A percentile compares a stretch with the other conserved stretches of the same genome.
phyloP scores from a whole-genome alignment of 345 rosid species.

The Hibiscus tridactylites region DNA sequence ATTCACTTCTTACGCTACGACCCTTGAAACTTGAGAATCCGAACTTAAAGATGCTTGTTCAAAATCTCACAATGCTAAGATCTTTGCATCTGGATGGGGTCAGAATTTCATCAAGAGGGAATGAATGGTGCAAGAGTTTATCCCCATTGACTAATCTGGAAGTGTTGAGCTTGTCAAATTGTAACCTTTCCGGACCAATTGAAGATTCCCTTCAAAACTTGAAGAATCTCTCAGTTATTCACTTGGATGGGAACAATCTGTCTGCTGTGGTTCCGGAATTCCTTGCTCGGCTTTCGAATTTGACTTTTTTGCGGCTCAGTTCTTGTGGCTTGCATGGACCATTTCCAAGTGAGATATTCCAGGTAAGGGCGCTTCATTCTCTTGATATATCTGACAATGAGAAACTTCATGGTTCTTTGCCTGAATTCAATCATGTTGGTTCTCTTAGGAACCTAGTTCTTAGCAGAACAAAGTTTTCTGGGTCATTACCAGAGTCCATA shows the following conservation, averaged over 20 bases:
- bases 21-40: conserved; percentile 20
- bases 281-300: conserved; percentile 12
- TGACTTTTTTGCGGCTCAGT: conserved; percentile 15
- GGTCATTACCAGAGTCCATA: conserved; percentile 13
- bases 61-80: conserved; percentile 11
- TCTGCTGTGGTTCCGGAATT: conserved; percentile 17
- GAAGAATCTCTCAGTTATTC: conserved; percentile 13
- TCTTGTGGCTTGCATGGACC: conserved; percentile 3
- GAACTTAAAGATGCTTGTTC: conserved; percentile 17
- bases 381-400: conserved; percentile 17
- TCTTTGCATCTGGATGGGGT: conserved; percentile 25
- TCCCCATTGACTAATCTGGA: conserved; percentile 14
- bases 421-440: background rate
- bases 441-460: conserved; percentile 24
- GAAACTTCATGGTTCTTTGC: conserved; percentile 17
- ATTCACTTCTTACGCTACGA: background rate
- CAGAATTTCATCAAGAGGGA: conserved; percentile 12
- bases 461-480: conserved; percentile 12
- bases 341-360: conserved; percentile 21
- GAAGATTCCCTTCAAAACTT: conserved; percentile 10
- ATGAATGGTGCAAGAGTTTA: conserved; percentile 24
- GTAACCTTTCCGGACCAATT: conserved; percentile 27
- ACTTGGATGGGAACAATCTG: conserved; percentile 18
- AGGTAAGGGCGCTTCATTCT: conserved; percentile 10
- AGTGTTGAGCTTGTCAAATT: conserved; percentile 23